These are phyloP conservation scores for Arctium minus DNA, from an alignment of 129 eudicot species.

Conservation along the genomic window DNA sequence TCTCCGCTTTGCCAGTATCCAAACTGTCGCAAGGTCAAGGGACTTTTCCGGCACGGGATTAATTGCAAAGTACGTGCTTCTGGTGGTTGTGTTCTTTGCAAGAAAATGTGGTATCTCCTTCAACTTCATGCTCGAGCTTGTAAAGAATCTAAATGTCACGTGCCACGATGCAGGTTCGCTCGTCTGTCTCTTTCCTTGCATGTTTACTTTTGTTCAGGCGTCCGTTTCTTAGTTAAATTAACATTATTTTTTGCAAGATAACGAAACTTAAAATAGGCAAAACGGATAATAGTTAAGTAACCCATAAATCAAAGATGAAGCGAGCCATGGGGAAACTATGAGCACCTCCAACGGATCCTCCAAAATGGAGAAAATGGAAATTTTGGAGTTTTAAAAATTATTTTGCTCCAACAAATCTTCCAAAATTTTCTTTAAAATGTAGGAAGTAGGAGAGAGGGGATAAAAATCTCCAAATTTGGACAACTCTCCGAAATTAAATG, in stretches of 20 bases:
- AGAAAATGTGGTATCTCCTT: conserved; percentile 92
- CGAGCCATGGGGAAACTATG: background rate
- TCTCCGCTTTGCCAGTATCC: conserved; percentile 77
- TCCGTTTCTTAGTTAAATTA: background rate
- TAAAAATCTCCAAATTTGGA: background rate
- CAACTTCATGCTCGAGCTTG: conserved; percentile 96
- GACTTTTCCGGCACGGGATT: conserved; percentile 88
- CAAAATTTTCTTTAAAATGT: background rate
- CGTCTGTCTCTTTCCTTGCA: background rate
- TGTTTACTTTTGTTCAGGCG: background rate
- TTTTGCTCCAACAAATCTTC: background rate
- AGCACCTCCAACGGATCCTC: background rate
- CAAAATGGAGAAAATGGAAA: background rate
- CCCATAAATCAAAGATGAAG: background rate
- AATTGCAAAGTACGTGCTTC: conserved; percentile 72
- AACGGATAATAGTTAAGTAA: too few species aligned
- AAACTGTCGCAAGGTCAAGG: conserved; percentile 90
- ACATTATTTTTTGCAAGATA: background rate
- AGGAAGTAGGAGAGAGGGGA: background rate
- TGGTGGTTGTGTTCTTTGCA: conserved; percentile 88
- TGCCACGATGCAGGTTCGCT: conserved; percentile 88
- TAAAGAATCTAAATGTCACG: conserved; percentile 75
- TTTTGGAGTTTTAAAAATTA: background rate
- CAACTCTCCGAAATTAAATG: background rate
- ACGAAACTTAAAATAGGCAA: background rate